These are phyloP conservation scores for Fomes fomentarius DNA, from an alignment of 1,284 basidiomycete genomes.

Conservation along the genomic window DNA sequence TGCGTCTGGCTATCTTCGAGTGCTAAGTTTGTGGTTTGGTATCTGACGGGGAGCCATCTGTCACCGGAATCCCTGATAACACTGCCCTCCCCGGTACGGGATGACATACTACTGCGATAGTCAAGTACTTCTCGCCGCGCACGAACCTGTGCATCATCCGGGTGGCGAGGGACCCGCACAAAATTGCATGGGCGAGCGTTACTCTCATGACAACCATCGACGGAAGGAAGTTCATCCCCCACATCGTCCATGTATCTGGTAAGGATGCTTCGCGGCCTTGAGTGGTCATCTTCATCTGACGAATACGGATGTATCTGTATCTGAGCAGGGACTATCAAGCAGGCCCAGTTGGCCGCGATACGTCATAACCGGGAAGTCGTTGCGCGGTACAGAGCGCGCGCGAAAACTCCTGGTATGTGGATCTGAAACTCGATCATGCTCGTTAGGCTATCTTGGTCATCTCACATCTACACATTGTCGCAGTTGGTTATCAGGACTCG, in stretches of 20 bases:
- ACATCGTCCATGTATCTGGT: slow-evolving; percentile 80
- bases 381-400: slow-evolving; percentile 59
- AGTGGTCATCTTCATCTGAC: no score
- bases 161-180: slow-evolving; percentile 75
- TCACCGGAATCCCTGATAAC: no score
- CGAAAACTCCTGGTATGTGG: slow-evolving; percentile 52
- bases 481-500: slow-evolving; percentile 58
- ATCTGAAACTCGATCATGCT: not conserved
- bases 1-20: slow-evolving; percentile 32
- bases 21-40: not conserved
- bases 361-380: slow-evolving; percentile 70
- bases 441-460: not conserved
- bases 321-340: slow-evolving; percentile 73
- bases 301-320: no score
- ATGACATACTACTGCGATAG: slow-evolving; percentile 39
- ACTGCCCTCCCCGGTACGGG: no score
- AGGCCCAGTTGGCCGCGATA: slow-evolving; percentile 75
- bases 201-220: slow-evolving; percentile 66
- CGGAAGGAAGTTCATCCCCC: slow-evolving; percentile 59
- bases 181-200: slow-evolving; percentile 72
- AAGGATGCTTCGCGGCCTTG: slow-evolving; percentile 28
- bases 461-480: not conserved
- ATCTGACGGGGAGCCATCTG: no score
- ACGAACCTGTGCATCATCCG: slow-evolving; percentile 80
- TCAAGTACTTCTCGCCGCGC: slow-evolving; percentile 81